Evolutionary conservation across 2,329 filamentous ascomycete species (phyloP).

Genomic region (Neurospora sp.): DNA sequence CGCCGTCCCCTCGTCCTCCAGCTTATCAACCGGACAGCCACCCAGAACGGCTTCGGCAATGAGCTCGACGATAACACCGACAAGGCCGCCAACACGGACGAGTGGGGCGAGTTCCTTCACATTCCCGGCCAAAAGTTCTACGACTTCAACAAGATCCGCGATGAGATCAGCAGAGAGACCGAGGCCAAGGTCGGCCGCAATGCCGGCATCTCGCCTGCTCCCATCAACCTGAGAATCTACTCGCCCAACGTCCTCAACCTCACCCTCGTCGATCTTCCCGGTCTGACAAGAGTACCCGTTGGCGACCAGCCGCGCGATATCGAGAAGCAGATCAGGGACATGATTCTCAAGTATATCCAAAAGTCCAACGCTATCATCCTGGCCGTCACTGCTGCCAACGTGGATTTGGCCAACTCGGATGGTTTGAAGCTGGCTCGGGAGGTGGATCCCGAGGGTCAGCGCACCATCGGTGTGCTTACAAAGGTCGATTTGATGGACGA

Average conservation of each 20-base stretch:
- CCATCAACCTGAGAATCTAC: slow-evolving; percentile 97
- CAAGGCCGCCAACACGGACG: slow-evolving; percentile 81
- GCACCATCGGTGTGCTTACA: slow-evolving; percentile 95
- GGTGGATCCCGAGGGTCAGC: slow-evolving; percentile 93
- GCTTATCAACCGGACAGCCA: slow-evolving; percentile 75
- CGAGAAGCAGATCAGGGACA: slow-evolving; percentile 90
- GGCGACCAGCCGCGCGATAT: slow-evolving; percentile 96
- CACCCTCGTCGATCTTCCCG: slow-evolving; percentile 91
- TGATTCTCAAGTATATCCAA: slow-evolving; percentile 97
- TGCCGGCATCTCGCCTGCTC: slow-evolving; percentile 88
- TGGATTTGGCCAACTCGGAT: slow-evolving; percentile 97
- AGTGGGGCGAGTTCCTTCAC: slow-evolving; percentile 98
- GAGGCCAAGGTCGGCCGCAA: slow-evolving; percentile 95
- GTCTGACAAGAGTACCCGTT: slow-evolving; percentile 91
- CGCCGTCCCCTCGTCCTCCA: slow-evolving; percentile 92
- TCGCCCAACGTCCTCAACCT: slow-evolving; percentile 96
- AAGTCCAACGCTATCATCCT: slow-evolving; percentile 98
- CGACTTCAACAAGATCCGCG: slow-evolving; percentile 97
- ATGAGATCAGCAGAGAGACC: slow-evolving; percentile 94
- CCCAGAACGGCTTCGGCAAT: slow-evolving; percentile 64
- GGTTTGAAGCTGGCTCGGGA: slow-evolving; percentile 92
- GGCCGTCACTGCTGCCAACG: slow-evolving; percentile 92
- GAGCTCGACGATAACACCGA: slow-evolving; percentile 61
- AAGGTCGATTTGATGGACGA: slow-evolving; percentile 99
- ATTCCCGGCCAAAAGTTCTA: slow-evolving; percentile 95